Evolutionary conservation across 192 early-diverging fungal species (phyloP), one percentile per base, ranked within the genome.

Genomic region (Coemansia sp.): DNA sequence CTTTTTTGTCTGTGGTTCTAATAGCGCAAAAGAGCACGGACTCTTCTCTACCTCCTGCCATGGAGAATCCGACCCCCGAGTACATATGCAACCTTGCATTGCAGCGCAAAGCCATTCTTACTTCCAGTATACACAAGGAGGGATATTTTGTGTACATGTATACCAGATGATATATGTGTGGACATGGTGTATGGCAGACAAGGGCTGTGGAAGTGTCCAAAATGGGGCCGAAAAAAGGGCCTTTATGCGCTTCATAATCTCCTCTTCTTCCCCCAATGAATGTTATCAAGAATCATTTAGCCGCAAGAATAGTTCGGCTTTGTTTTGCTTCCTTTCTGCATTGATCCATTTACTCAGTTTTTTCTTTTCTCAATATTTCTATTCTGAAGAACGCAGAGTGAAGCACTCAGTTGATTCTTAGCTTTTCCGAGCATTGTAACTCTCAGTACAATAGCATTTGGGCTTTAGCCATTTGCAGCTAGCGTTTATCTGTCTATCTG

Each of bases 151-250:
- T 45, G 43, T 45, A 45, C 43, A 45, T 45, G 43, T 12, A 45
- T 45, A n/a, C n/a, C n/a, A 8, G 51, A n/a, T n/a, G n/a, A 52
- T n/a, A 2, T 22, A 16, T 52, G 51, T 8, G 51, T 47, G n/a
- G 12, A 5, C n/a, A 6, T 1, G 46, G 46, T 47, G n/a, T 47
- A n/a, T 47, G 46, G 46, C 46, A 4, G 11, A n/a, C n/a, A 47
- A 15, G 46, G 11, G 46, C 46, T 47, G 46, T 32, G 5, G 41
- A 55, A 21, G 37, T 19, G 11, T 54, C 51, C 3, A 37, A 16
- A 55, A 65, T 22, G 51, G 12, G 41, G 63, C 63, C 63, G 63
- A 65, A 55, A 19, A 65, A 65, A n/a, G 40, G 39, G 32, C 63
- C 63, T 52, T 22, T 22, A 9, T n/a, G n/a, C 43, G 13, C 13